Base-by-base conservation (phyloP, 352 stramenopile genomes). In the Phytophthora syringae region DNA sequence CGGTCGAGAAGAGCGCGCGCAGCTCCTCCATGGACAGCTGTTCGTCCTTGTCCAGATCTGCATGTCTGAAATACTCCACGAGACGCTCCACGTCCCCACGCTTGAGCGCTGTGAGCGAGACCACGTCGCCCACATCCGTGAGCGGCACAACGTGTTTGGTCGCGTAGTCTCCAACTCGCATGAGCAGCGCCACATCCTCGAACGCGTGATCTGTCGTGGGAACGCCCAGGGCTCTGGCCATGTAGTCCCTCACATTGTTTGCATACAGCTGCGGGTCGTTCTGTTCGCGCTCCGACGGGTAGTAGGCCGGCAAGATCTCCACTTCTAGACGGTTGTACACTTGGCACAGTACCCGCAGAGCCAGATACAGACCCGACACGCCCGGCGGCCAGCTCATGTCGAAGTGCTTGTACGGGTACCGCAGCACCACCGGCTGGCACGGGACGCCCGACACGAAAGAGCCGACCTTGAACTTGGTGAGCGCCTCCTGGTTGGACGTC, bases 381-480 rank as follows among this genome's bases (percentile, higher is more conserved):
- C 70, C 70, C 1, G 80, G 80, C 24, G 81, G 74, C 81, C 82
- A 90, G 67, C 81, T 90, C 61, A 92, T 74, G 64, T 92, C 82
- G 51, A 90, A 89, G 59, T 92, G 80, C 20, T 77, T 60, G 76
- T 84, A 90, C 57, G 84, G 84, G 30, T 92, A 92, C 10, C 70
- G 70, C 12, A 92, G 47, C 30, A 84, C 71, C n/a, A 92, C 71
- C 2, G 82, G 82, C 60, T 86, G 80, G 21, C 80, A 88, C 0
- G 84, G 72, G 12, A 80, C 54, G 3, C 80, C 84, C 3, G 76
- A 77, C n/a, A 82, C 72, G 47, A 93, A 93, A 5, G 82, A 86
- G 2, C 84, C 84, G 18, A 88, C 72, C 39, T 93, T 93, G 63
- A 93, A 93, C 67, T 89, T 88, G 44, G 79, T 90, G 11, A 93